Evolutionary conservation across 345 rosid species (phyloP).

Genomic region (Brassica carinata): DNA sequence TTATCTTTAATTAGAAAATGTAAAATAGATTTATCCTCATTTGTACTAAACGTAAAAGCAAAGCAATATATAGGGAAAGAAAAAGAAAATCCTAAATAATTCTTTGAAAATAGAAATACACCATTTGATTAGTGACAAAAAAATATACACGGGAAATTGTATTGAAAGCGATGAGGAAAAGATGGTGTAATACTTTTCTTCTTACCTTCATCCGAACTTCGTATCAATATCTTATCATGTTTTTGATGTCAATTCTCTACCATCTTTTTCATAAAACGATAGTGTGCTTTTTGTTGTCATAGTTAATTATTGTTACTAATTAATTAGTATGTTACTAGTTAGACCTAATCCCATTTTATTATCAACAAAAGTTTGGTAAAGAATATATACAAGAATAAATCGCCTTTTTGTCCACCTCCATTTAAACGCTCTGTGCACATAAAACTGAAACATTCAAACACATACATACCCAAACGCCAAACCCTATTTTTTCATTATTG

Average conservation of each 20-base stretch:
- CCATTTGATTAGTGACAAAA: background rate
- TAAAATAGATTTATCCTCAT: background rate
- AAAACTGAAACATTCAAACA: conserved; percentile 31
- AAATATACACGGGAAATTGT: background rate
- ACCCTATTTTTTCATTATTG: conserved; percentile 10
- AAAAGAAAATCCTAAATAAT: background rate
- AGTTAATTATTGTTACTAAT: background rate
- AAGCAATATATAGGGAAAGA: background rate
- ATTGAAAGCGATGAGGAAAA: background rate
- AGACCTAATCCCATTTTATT: conserved; percentile 21
- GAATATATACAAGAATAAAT: conserved; percentile 1
- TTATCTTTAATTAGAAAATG: background rate
- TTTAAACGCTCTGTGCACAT: background rate
- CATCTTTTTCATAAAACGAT: conserved; percentile 2
- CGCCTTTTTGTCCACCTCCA: conserved; percentile 3
- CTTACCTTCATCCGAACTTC: conserved; percentile 13
- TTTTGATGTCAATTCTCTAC: conserved; percentile 18
- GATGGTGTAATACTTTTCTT: conserved; percentile 2
- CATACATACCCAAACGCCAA: background rate
- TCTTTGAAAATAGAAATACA: background rate
- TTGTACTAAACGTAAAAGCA: background rate
- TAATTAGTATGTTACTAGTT: background rate
- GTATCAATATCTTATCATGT: conserved; percentile 20
- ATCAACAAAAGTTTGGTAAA: background rate
- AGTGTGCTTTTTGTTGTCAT: conserved; percentile 10